Percentiles rank a stretch among this genome's conserved stretches.
These are phyloP conservation scores for Eucalyptus lansdowneana DNA, from an alignment of 345 rosid species.

Conservation along the genomic window DNA sequence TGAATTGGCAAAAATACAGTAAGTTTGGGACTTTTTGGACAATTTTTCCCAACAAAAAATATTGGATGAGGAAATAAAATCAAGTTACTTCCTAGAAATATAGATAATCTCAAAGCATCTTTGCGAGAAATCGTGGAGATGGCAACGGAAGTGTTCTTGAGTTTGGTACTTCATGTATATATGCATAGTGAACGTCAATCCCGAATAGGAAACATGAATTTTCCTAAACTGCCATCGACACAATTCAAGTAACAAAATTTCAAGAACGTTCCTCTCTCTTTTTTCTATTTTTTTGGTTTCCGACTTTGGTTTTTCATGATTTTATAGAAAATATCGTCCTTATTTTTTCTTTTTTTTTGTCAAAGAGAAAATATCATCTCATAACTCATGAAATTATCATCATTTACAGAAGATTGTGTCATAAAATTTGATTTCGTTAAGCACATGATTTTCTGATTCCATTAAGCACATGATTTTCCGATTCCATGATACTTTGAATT, in stretches of 20 bases:
- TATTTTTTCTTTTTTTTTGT: accelerated
- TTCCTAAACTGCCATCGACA: not conserved
- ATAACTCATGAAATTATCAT: not conserved
- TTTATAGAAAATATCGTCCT: not conserved
- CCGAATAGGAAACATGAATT: too few species aligned
- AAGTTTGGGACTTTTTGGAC: too few species aligned
- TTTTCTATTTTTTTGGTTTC: not conserved
- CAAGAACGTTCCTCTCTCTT: not conserved
- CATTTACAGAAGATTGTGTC: not conserved
- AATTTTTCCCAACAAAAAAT: too few species aligned
- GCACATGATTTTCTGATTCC: too few species aligned
- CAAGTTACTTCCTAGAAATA: too few species aligned
- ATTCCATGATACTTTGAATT: not conserved
- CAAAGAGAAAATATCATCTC: not conserved
- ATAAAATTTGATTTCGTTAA: not conserved
- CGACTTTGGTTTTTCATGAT: not conserved
- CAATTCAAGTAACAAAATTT: not conserved
- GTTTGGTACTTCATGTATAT: not conserved
- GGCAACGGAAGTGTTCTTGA: not conserved
- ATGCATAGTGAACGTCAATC: not conserved
- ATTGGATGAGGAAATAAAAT: not conserved
- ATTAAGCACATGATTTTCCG: too few species aligned
- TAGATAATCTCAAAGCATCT: not conserved
- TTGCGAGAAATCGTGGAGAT: not conserved
- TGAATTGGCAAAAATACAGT: accelerated